Evolutionary conservation across 169 alveolate genomes (phyloP), one percentile per base, ranked within the genome.

Genomic region (Toxoplasma gondii): DNA sequence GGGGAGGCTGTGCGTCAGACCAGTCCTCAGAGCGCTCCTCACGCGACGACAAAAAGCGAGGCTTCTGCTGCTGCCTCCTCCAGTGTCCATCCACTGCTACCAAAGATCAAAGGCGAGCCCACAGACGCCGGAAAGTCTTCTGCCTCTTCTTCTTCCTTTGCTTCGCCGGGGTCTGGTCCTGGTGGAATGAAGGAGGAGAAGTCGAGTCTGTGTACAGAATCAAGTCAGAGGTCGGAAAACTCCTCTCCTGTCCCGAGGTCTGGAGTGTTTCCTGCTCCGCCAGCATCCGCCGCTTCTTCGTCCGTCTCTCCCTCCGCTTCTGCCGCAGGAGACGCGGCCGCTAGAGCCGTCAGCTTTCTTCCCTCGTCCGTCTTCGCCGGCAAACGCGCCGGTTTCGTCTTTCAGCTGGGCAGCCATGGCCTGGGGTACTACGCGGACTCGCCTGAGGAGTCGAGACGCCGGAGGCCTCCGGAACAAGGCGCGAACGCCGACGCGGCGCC

Each of bases 381-480:
- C 19, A 31, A 9, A 45, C 39, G 86, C 16, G 44, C 39, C 39
- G 86, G 86, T 12, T 78, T 19, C 45, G 86, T 78, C 86, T 78
- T 78, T 27, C 39, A 27, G 86, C 2, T 16, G 29, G 86, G 86
- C 1, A 16, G 27, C 10, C 44, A n/a, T 24, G 86, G 86, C 29
- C 10, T 78, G 86, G 86, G 86, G 44, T 78, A 78, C 45, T 78
- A 78, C 86, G 45, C 45, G 27, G 86, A 78, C n/a, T 22, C 82
- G 45, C 86, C 44, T 17, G 31, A 1, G 45, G 86, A 41, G 27
- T 78, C 44, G 9, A 49, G 58, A 49, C 58, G 12, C 58, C 45
- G 49, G 86, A n/a, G 29, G 86, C 86, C 24, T 41, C 44, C 45
- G 86, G 22, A 0, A 17, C 86, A 0, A n/a, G 45, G 86, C 86